Evolutionary conservation across 163 green algal species (phyloP).

Genomic region (Scenedesmus sp.): DNA sequence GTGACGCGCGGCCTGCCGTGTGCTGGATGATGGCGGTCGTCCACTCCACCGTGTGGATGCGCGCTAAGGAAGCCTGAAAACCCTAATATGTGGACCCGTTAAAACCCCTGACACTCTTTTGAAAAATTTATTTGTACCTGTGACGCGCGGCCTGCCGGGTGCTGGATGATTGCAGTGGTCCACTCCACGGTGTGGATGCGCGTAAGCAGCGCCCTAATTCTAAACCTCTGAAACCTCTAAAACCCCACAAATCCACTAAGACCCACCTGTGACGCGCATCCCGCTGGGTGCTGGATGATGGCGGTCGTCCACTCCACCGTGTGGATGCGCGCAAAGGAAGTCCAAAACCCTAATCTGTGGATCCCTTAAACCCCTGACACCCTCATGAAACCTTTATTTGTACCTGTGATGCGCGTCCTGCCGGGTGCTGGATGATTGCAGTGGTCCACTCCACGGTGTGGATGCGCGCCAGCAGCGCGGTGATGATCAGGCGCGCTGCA

Average conservation of each 20-base stretch:
- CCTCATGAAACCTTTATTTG: too few species aligned
- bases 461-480: constrained; percentile 42
- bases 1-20: constrained; percentile 9
- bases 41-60: constrained; percentile 52
- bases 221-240: too few species aligned
- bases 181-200: constrained; percentile 50
- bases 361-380: too few species aligned
- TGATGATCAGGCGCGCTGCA: constrained; percentile 41
- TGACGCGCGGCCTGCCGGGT: constrained; percentile 12
- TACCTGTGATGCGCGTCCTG: constrained; percentile 24
- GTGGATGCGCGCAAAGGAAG: constrained; percentile 33
- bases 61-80: neutral
- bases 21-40: constrained; percentile 41
- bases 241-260: too few species aligned
- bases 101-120: too few species aligned
- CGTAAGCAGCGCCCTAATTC: constrained; percentile 21
- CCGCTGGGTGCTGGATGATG: constrained; percentile 33
- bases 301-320: constrained; percentile 50
- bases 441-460: constrained; percentile 53
- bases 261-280: neutral
- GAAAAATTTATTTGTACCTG: neutral
- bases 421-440: constrained; percentile 43
- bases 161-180: constrained; percentile 40
- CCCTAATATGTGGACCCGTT: too few species aligned
- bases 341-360: too few species aligned